Conservation (phyloP, 23 red algal species). For the Gracilaria domingensis region DNA sequence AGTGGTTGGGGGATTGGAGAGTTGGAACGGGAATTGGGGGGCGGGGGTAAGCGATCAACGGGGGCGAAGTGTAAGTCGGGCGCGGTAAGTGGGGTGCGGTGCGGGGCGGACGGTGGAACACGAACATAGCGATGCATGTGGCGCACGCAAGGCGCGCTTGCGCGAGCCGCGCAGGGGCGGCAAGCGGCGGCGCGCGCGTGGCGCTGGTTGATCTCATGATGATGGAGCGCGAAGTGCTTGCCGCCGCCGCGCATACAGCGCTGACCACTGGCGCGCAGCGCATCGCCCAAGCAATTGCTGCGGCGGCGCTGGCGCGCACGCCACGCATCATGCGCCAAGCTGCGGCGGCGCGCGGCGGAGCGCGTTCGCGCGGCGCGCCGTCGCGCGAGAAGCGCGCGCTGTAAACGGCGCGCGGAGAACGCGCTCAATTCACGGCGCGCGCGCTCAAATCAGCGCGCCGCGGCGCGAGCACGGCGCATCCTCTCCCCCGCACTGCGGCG, state of each 20-base stretch:
- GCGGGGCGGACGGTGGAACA: neutral
- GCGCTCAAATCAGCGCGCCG: neutral
- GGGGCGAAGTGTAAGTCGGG: constrained; percentile 9
- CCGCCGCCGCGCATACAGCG: constrained; percentile 1
- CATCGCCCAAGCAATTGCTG: neutral
- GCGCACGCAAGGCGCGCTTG: neutral
- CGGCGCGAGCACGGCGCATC: too few species aligned
- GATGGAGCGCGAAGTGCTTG: neutral
- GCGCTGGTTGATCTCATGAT: neutral
- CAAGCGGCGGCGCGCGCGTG: neutral
- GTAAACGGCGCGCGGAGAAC: neutral
- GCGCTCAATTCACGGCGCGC: neutral
- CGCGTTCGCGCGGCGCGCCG: neutral
- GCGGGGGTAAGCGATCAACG: neutral
- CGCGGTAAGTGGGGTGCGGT: neutral
- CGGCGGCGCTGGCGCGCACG: neutral
- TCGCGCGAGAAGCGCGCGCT: neutral
- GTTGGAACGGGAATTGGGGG: neutral
- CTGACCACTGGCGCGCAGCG: neutral
- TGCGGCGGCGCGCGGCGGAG: neutral
- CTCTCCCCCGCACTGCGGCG: too few species aligned
- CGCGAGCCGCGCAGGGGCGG: neutral
- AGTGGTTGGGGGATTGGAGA: neutral
- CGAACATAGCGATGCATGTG: neutral
- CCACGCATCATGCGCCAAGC: neutral